Conservation (phyloP, 306 rosid genomes). For the Gastrolobium villosum region DNA sequence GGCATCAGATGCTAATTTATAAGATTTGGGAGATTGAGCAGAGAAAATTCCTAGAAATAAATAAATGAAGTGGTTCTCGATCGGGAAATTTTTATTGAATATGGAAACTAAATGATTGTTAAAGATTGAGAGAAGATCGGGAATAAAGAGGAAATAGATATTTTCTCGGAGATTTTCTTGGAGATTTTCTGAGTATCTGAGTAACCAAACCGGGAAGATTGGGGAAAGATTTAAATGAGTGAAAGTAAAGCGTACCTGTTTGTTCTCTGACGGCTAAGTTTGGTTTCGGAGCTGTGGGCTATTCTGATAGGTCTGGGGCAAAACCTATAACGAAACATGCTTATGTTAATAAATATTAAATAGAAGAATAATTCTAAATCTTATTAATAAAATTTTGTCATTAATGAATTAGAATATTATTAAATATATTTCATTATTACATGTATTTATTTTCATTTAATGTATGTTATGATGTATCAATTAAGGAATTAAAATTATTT, state of each 20-base stretch:
- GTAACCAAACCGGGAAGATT: conserved; percentile 7
- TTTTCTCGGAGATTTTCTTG: neutral
- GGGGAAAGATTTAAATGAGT: neutral
- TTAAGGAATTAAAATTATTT: no score
- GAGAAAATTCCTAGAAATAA: neutral
- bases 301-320: neutral
- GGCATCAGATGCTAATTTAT: neutral
- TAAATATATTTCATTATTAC: no score
- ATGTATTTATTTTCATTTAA: no score
- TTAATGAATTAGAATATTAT: no score
- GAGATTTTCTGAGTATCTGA: neutral
- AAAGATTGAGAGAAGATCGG: conserved; percentile 5
- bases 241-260: conserved; percentile 15
- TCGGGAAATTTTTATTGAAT: neutral
- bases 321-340: neutral
- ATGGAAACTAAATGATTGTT: neutral
- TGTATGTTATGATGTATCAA: no score
- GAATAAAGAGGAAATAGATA: neutral
- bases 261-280: conserved; percentile 35
- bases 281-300: conserved; percentile 5
- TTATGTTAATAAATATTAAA: neutral
- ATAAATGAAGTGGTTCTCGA: neutral
- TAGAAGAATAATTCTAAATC: no score
- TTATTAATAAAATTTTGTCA: no score
- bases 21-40: neutral